Evolutionary conservation across 495 filamentous ascomycete species (phyloP).

Genomic region (Neurospora tetrasperma): DNA sequence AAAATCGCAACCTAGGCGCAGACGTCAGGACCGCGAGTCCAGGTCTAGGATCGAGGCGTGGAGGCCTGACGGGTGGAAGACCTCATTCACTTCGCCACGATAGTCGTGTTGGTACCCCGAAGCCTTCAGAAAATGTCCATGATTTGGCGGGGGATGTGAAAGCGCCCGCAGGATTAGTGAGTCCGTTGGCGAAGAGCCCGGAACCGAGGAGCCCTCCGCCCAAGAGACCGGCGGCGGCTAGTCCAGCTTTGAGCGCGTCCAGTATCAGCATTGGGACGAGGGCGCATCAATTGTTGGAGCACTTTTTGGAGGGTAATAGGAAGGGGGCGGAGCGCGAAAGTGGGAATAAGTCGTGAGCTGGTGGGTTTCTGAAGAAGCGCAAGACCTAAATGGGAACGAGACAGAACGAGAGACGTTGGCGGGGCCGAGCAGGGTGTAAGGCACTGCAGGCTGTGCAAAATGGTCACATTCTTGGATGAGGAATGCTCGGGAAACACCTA

Average conservation of each 20-base stretch:
- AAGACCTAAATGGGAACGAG: too few relatives aligned
- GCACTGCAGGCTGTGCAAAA: not conserved
- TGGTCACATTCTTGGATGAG: not conserved
- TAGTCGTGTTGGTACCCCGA: not conserved
- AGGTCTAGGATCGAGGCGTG: not conserved
- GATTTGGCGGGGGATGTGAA: not conserved
- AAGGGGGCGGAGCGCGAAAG: conserved; percentile 1
- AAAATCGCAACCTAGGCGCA: conserved; percentile 9
- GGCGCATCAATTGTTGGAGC: conserved; percentile 14
- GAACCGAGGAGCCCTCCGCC: not conserved
- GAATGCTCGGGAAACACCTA: not conserved
- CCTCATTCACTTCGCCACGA: not conserved
- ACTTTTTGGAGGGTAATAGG: conserved; percentile 12
- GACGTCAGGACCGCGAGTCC: conserved; percentile 8
- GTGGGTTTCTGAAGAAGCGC: not conserved
- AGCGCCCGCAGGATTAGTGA: not conserved
- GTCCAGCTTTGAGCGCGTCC: not conserved
- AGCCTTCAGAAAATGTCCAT: not conserved
- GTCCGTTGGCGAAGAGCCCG: not conserved
- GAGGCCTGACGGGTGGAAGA: not conserved
- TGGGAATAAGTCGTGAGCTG: conserved; percentile 1
- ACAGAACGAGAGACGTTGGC: too few relatives aligned
- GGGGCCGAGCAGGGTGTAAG: not conserved
- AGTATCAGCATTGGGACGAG: not conserved
- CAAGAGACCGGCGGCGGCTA: not conserved